Evolutionary conservation across 345 rosid genomes (phyloP), one percentile per base, ranked within the genome.

Genomic region (Lepidium didymum): DNA sequence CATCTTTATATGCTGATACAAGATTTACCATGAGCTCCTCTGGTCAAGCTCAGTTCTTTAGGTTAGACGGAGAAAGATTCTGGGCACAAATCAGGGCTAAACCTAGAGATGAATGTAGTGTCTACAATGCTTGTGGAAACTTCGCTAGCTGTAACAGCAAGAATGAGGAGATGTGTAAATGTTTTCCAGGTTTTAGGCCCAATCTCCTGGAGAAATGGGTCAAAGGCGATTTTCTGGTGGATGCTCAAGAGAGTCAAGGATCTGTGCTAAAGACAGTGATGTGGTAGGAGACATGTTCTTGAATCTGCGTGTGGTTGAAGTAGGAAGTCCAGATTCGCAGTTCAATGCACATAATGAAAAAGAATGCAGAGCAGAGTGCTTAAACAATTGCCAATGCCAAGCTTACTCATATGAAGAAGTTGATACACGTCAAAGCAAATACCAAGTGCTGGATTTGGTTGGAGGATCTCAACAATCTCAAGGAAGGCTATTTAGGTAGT

Each of bases 381-480:
- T 81, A 18, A 72, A 60, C 50, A 81, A 73, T 35, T 86, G 87
- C 56, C 71, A 79, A 25, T 89, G 92, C 79, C 86, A 82, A 57
- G 87, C 87, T 46, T 85, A 80, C 72, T 82, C 96, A n/a, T 83
- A 77, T 62, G 75, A 73, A 31, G 70, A 16, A 14, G 69, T 50
- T 50, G 64, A 70, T 18, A 37, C 1, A 38, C 55, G 14, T 34
- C 77, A 33, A 59, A 45, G 23, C 55, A 64, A 64, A 56, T 31
- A 15, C 35, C 21, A 65, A 47, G 3, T 90, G 95, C 79, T 84
- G 76, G 83, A 83, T 86, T 73, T 90, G 95, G 92, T 34, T 60
- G 0, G 79, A 82, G 9, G 80, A 73, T 31, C 82, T 90, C 15
- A 75, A 80, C 19, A 82, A 83, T 74, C 74, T 87, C 31, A 86